Evolutionary conservation across 1,284 basidiomycete species (phyloP).

Genomic region (Caloboletus inedulis): DNA sequence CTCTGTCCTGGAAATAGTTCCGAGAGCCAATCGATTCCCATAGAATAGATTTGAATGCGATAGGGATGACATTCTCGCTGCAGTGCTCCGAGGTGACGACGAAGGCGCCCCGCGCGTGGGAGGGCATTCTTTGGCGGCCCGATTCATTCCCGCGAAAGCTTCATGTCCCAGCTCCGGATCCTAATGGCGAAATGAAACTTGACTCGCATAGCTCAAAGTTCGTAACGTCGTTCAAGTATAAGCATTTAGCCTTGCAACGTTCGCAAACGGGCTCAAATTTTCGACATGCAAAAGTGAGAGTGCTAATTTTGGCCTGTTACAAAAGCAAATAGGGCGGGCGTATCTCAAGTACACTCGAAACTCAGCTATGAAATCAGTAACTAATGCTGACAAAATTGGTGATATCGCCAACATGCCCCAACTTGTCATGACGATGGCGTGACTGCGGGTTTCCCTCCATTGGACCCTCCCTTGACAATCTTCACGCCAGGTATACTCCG

Average conservation of each 20-base stretch:
- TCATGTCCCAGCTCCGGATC: background rate
- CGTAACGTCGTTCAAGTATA: background rate
- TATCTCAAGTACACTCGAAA: conserved; percentile 2
- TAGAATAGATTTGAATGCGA: conserved; percentile 3
- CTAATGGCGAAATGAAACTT: background rate
- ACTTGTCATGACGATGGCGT: conserved; percentile 12
- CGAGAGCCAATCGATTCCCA: conserved; percentile 12
- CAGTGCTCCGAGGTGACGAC: background rate
- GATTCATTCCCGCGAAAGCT: conserved; percentile 20
- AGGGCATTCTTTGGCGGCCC: background rate
- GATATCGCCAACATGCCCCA: conserved; percentile 1
- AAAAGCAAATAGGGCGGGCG: conserved; percentile 5
- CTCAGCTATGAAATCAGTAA: conserved; percentile 4
- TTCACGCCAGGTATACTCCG: conserved; percentile 34
- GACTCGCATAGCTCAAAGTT: background rate
- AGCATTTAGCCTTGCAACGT: background rate
- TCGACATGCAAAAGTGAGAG: conserved; percentile 2
- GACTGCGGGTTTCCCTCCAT: conserved; percentile 10
- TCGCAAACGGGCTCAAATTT: background rate
- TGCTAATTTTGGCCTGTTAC: conserved; percentile 1
- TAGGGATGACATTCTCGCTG: background rate
- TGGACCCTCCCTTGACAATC: conserved; percentile 27
- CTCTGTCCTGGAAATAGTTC: background rate
- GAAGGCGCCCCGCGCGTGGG: background rate
- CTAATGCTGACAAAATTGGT: background rate